Percentiles rank a stretch among this genome's conserved stretches.
These are phyloP conservation scores for Fistulina hepatica DNA, from an alignment of 1,284 basidiomycete genomes.

Conservation along the genomic window DNA sequence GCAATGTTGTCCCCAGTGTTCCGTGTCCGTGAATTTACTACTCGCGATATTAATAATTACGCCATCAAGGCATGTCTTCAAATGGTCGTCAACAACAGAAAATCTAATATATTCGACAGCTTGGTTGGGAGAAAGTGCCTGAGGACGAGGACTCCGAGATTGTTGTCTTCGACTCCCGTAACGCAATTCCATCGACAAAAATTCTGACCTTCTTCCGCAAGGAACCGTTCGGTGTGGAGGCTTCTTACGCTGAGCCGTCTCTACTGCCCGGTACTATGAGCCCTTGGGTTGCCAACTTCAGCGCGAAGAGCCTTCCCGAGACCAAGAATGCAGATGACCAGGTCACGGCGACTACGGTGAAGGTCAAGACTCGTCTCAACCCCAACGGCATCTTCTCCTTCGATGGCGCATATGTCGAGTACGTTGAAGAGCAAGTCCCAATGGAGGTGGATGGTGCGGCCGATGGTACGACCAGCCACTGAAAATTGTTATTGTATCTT, in stretches of 20 bases:
- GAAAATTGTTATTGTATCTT: too few relatives aligned
- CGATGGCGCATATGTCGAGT: conserved; percentile 77
- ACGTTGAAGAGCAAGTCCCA: conserved; percentile 67
- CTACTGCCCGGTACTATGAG: conserved; percentile 67
- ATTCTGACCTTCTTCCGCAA: conserved; percentile 90
- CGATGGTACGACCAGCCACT: too few relatives aligned
- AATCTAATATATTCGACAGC: too few relatives aligned
- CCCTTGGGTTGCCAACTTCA: conserved; percentile 75
- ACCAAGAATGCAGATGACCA: conserved; percentile 60
- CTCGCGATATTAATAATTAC: conserved; percentile 77
- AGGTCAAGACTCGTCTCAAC: conserved; percentile 84
- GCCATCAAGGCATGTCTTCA: too few relatives aligned
- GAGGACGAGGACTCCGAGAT: conserved; percentile 88
- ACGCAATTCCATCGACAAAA: conserved; percentile 84
- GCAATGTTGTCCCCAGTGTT: conserved; percentile 92
- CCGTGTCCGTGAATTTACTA: conserved; percentile 86
- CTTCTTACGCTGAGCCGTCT: conserved; percentile 63
- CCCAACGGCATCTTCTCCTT: conserved; percentile 79
- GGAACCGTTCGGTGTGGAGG: conserved; percentile 78
- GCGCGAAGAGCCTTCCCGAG: conserved; percentile 68
- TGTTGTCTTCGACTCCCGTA: conserved; percentile 75
- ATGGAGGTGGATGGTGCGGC: conserved; percentile 62
- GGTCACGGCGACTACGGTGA: conserved; percentile 61
- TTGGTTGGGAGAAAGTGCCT: conserved; percentile 68
- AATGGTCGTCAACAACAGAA: too few relatives aligned